Evolutionary conservation across 805 yeast genomes (phyloP), one percentile per base, ranked within the genome.

Genomic region (Priceomyces fermenticarens): DNA sequence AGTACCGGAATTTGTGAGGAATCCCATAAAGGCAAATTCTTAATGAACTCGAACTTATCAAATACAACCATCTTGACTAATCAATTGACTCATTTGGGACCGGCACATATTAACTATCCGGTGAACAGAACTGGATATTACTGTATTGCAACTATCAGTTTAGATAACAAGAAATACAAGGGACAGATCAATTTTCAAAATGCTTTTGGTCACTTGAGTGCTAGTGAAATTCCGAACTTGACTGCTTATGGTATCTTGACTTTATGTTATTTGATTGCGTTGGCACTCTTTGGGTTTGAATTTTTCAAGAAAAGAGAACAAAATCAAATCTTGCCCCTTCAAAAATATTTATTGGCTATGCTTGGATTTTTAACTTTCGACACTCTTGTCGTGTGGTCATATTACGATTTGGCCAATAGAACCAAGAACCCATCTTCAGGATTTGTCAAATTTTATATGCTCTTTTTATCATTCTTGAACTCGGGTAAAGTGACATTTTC

Each of bases 181-280:
- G 85, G 91, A 11, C 62, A 66, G n/a, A 84, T 85, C 33, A 83
- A 83, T 52, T 93, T 88, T 65, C 93, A 88, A 67, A 93, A 90
- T 65, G 86, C 98, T 3, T 93, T 78, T 62, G 99, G 99, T 42
- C 78, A 87, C 44, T 70, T 93, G 42, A 79, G 95, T 26, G 99
- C 96, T 4, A 72, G 90, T 28, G 96, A 93, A 60, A 84, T 88
- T 51, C 96, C 98, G 23, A 88, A 90, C 54, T 73, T 93, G 46
- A 88, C 96, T 9, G 79, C 88, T 17, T 93, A 88, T 60, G 97
- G 96, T 1, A 77, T 86, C 11, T 72, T 88, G 54, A 87, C 97
- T 1, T 73, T 93, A 29, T 79, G 85, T 32, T 93, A 93, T 58
- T 88, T 85, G 5, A 84, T 87, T 31, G 82, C 88, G 8, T 73